phyloP scores from a whole-genome alignment of 306 rosid species.

The Prunus campanulata region DNA sequence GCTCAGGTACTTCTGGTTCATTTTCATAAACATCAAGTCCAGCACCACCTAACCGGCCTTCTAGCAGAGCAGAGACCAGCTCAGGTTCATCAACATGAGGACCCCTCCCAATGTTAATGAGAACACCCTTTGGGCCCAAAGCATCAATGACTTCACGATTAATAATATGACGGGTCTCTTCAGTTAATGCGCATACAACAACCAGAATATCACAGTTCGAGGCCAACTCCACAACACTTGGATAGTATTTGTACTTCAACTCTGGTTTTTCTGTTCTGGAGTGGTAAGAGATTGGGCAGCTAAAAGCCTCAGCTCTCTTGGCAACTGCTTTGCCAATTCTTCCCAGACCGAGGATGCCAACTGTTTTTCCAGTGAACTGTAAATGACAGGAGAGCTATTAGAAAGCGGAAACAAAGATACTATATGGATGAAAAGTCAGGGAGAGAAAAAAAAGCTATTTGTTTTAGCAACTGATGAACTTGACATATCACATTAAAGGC shows the following conservation, averaged over 20 bases:
- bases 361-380: slow-evolving; percentile 80
- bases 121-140: slow-evolving; percentile 67
- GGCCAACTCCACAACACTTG: slow-evolving; percentile 69
- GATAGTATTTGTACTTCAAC: slow-evolving; percentile 60
- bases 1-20: slow-evolving; percentile 77
- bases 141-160: slow-evolving; percentile 75
- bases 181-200: slow-evolving; percentile 68
- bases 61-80: slow-evolving; percentile 64
- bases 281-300: slow-evolving; percentile 58
- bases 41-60: slow-evolving; percentile 83
- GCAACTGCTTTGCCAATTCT: slow-evolving; percentile 79
- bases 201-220: slow-evolving; percentile 65
- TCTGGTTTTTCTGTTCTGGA: slow-evolving; percentile 61
- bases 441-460: no score
- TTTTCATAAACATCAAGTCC: slow-evolving; percentile 82
- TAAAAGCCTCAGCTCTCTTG: slow-evolving; percentile 76
- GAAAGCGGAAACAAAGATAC: background rate
- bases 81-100: slow-evolving; percentile 70
- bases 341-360: slow-evolving; percentile 84
- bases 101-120: slow-evolving; percentile 81
- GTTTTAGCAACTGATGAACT: background rate
- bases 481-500: background rate
- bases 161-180: slow-evolving; percentile 58
- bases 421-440: background rate
- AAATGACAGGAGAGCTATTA: slow-evolving; percentile 17